Evolutionary conservation across 2,329 filamentous ascomycete species (phyloP).

Genomic region (Aspergillus udagawae): DNA sequence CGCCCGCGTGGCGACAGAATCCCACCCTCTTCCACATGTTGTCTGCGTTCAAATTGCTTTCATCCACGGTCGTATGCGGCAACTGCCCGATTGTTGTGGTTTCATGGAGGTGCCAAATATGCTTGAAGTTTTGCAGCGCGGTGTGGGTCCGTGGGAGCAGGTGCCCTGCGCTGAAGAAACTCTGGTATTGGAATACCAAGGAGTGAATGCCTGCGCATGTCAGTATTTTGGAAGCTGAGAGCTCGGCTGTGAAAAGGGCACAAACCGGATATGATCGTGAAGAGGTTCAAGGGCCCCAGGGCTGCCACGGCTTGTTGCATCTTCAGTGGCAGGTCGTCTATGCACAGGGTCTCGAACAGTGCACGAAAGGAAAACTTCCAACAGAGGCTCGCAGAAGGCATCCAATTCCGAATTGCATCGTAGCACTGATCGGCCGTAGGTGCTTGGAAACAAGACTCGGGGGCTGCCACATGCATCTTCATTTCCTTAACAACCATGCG

Average conservation of each 20-base stretch:
- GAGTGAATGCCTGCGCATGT: conserved; percentile 16
- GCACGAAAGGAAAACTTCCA: conserved; percentile 19
- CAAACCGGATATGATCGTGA: conserved; percentile 23
- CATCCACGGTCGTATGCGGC: conserved; percentile 10
- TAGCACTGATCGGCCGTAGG: conserved; percentile 27
- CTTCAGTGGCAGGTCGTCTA: conserved; percentile 5
- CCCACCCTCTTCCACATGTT: conserved; percentile 35
- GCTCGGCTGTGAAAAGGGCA: neutral
- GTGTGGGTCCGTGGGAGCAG: conserved; percentile 29
- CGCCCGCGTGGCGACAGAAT: conserved; percentile 29
- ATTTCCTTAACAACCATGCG: conserved; percentile 40
- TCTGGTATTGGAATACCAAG: conserved; percentile 37
- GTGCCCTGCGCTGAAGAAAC: conserved; percentile 24
- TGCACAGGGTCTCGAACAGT: conserved; percentile 17
- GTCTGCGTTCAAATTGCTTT: conserved; percentile 12
- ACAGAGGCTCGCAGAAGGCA: conserved; percentile 13
- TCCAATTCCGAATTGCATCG: conserved; percentile 10
- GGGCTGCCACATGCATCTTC: conserved; percentile 32
- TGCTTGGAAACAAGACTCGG: conserved; percentile 39
- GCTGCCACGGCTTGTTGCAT: conserved; percentile 12
- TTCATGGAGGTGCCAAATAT: conserved; percentile 17
- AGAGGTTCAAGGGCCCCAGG: conserved; percentile 23
- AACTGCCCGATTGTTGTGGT: neutral
- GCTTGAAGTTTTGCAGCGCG: conserved; percentile 22
- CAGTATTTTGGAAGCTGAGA: neutral